Conservation (phyloP, 257 asterid genomes). For the Jaltomata sinuosa region DNA sequence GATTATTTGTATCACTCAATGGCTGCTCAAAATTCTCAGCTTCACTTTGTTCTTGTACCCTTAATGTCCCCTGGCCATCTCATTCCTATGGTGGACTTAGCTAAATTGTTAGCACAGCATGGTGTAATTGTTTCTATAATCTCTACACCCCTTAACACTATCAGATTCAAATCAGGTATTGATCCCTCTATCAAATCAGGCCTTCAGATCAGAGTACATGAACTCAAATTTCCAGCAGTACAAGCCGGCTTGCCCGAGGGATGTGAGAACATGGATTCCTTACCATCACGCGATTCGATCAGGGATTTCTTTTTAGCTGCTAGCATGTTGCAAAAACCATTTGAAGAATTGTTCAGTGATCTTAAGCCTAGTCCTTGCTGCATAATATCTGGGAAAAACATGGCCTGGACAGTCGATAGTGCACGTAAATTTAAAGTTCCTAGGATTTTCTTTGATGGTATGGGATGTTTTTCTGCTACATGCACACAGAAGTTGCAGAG, state of each 20-base stretch:
- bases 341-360: slow-evolving; percentile 16
- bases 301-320: slow-evolving; percentile 24
- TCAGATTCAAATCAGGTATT: slow-evolving; percentile 16
- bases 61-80: slow-evolving; percentile 69
- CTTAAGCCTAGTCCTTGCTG: slow-evolving; percentile 27
- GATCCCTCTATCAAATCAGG: slow-evolving; percentile 26
- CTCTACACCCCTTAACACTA: slow-evolving; percentile 34
- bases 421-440: slow-evolving; percentile 21
- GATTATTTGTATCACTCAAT: neutral
- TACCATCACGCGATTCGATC: slow-evolving; percentile 24
- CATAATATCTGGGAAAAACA: slow-evolving; percentile 29
- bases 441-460: slow-evolving; percentile 37
- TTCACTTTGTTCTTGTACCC: slow-evolving; percentile 60
- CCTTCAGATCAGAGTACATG: slow-evolving; percentile 21
- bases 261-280: slow-evolving; percentile 40
- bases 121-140: slow-evolving; percentile 21
- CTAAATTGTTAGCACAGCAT: slow-evolving; percentile 39
- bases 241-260: slow-evolving; percentile 44
- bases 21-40: slow-evolving; percentile 7
- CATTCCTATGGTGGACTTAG: slow-evolving; percentile 75
- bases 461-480: slow-evolving; percentile 33
- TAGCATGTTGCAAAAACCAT: slow-evolving; percentile 16
- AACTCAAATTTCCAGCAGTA: slow-evolving; percentile 25
- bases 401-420: slow-evolving; percentile 25
- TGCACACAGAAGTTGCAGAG: slow-evolving; percentile 8